A percentile compares a stretch with the other conserved stretches of the same genome.
Conservation (phyloP, 2,329 filamentous ascomycete genomes). For the Botrytis fabae region DNA sequence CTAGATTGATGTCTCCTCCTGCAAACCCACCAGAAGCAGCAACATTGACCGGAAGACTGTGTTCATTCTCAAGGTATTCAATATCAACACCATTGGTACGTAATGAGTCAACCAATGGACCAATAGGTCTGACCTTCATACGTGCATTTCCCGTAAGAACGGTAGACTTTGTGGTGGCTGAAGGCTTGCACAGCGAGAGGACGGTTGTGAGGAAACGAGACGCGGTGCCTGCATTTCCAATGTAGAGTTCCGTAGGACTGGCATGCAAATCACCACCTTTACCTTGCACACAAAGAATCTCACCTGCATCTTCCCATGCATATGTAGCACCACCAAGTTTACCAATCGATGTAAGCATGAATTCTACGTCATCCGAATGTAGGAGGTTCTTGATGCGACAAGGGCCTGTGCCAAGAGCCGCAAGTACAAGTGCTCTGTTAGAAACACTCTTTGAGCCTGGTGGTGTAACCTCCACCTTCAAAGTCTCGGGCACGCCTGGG, state of each 20-base stretch:
- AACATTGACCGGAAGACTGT: conserved; percentile 81
- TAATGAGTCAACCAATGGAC: conserved; percentile 87
- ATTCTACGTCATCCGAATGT: conserved; percentile 95
- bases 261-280: conserved; percentile 85
- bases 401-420: conserved; percentile 80
- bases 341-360: conserved; percentile 91
- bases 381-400: conserved; percentile 90
- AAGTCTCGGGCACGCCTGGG: conserved; percentile 65
- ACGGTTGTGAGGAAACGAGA: conserved; percentile 94
- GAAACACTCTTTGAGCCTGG: conserved; percentile 98
- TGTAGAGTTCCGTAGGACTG: conserved; percentile 75
- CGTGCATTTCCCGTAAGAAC: conserved; percentile 89
- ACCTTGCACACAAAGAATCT: conserved; percentile 83
- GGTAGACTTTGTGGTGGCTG: conserved; percentile 60
- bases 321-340: conserved; percentile 85
- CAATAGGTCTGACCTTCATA: conserved; percentile 96
- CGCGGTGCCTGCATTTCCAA: conserved; percentile 95
- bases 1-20: conserved; percentile 85
- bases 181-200: conserved; percentile 74
- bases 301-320: conserved; percentile 92
- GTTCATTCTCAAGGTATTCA: conserved; percentile 79
- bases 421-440: conserved; percentile 90
- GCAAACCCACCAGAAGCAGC: conserved; percentile 79
- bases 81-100: conserved; percentile 83
- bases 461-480: conserved; percentile 76